A percentile compares a stretch with the other conserved stretches of the same genome.
Conservation (phyloP, 192 early-diverging fungal species). For the Dimargaris xerosporica region DNA sequence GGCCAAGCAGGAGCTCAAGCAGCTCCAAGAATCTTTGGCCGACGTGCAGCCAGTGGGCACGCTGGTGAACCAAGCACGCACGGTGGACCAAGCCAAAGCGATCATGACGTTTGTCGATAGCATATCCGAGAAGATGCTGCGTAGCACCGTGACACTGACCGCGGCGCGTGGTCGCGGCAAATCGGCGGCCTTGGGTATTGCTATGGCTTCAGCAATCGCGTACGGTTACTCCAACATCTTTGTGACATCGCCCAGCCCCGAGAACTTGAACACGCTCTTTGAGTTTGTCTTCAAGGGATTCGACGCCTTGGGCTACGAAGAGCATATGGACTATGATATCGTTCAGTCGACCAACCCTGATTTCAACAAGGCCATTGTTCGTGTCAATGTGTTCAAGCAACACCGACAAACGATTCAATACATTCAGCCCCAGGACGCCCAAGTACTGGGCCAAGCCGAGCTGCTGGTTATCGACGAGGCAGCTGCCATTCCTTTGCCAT, state of each 20-base stretch:
- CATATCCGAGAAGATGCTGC: slow-evolving; percentile 86
- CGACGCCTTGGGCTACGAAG: slow-evolving; percentile 94
- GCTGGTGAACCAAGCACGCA: slow-evolving; percentile 62
- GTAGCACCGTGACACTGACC: slow-evolving; percentile 82
- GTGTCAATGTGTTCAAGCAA: slow-evolving; percentile 90
- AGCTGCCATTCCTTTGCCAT: slow-evolving; percentile 89
- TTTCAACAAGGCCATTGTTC: slow-evolving; percentile 87
- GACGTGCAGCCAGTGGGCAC: slow-evolving; percentile 86
- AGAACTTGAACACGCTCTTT: slow-evolving; percentile 97
- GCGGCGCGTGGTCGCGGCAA: slow-evolving; percentile 95
- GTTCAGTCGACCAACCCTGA: slow-evolving; percentile 94
- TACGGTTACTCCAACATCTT: slow-evolving; percentile 99
- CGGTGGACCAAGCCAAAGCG: slow-evolving; percentile 93
- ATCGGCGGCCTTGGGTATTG: slow-evolving; percentile 86
- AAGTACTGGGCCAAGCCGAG: slow-evolving; percentile 89
- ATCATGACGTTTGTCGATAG: slow-evolving; percentile 93
- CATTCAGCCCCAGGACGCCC: slow-evolving; percentile 90
- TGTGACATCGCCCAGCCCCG: slow-evolving; percentile 91
- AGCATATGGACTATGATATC: slow-evolving; percentile 98
- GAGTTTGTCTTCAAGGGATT: slow-evolving; percentile 97
- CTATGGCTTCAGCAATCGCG: slow-evolving; percentile 88
- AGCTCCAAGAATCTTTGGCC: slow-evolving; percentile 71
- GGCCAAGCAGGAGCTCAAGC: slow-evolving; percentile 47
- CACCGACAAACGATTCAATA: slow-evolving; percentile 97
- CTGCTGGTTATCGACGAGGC: slow-evolving; percentile 97